phyloP scores from a whole-genome alignment of 139 green algal species.

The Closterium sp. region DNA sequence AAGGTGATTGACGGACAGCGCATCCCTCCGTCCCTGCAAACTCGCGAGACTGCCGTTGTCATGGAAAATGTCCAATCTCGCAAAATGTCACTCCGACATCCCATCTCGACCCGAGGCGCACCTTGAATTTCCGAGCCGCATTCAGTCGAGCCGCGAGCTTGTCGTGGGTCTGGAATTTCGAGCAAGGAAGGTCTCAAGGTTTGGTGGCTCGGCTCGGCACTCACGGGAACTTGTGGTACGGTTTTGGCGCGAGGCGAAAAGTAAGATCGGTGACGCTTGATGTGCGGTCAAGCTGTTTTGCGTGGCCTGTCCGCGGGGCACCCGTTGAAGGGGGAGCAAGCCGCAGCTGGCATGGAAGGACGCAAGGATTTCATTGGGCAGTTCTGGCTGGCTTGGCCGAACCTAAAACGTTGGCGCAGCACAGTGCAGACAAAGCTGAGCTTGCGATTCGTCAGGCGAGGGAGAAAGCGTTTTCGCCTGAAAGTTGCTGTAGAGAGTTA shows the following conservation, averaged over 20 bases:
- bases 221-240: background rate
- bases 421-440: background rate
- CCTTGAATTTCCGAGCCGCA: background rate
- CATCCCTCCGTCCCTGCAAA: background rate
- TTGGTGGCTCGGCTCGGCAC: background rate
- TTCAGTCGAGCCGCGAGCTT: background rate
- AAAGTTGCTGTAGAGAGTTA: background rate
- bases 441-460: background rate
- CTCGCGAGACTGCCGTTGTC: background rate
- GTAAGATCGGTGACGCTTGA: background rate
- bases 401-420: background rate
- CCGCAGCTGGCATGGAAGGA: background rate
- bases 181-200: background rate
- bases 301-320: background rate
- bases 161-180: background rate
- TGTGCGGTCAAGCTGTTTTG: background rate
- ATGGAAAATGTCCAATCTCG: background rate
- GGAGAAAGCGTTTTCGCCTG: background rate
- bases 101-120: background rate
- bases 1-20: too few relatives aligned
- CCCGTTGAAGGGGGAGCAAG: background rate
- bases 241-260: background rate
- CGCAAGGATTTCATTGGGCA: background rate
- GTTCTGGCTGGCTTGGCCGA: background rate
- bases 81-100: background rate